Base-by-base conservation (phyloP, 176 grass and related monocot genomes). In the Lolium multiflorum region DNA sequence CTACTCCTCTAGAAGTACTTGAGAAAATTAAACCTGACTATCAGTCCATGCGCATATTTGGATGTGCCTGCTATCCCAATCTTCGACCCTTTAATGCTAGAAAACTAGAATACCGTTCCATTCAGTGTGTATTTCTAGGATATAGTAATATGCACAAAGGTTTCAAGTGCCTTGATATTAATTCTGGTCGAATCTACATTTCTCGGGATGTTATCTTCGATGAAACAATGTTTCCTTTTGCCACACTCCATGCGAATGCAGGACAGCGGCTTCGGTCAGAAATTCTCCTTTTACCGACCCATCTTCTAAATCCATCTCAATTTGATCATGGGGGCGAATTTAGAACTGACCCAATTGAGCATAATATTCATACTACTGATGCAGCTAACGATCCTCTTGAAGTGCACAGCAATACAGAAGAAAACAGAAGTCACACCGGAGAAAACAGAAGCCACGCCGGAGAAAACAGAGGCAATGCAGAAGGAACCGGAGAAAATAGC, bases 121-220 rank as follows among this genome's bases (percentile, higher is more conserved):
- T 5, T 0, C 71, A 49, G 49, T 74, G 71, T 13, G 5, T 11
- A 2, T 74, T 74, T 49, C 10, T 74, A 24, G 71, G 44, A 2
- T 74, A 74, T 8, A 74, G 44, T 0, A 74, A 24, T 74, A n/a
- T 74, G 12, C 71, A 74, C 47, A 49, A 74, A 25, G 71, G 71
- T 3, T 74, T 74, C 4, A 74, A 50, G 1, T 74, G 71, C 1
- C 68, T 74, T 25, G 71, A 74, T 15, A 13, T 74, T 3, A 22
- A 44, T 9, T 24, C n/a, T 0, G n/a, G 71, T 5, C 9, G 39
- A 0, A 20, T 71, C 0, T 71, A 71, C 10, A 71, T 71, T 0
- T 71, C 68, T 0, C 39, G 44, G 12, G 71, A 74, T 49, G 71
- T 74, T 0, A 8, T n/a, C 1, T 74, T 74, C 24, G 71, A 74